These are phyloP conservation scores for Ceratocystis alfenasii DNA, from an alignment of 2,329 filamentous ascomycete species.

Conservation along the genomic window DNA sequence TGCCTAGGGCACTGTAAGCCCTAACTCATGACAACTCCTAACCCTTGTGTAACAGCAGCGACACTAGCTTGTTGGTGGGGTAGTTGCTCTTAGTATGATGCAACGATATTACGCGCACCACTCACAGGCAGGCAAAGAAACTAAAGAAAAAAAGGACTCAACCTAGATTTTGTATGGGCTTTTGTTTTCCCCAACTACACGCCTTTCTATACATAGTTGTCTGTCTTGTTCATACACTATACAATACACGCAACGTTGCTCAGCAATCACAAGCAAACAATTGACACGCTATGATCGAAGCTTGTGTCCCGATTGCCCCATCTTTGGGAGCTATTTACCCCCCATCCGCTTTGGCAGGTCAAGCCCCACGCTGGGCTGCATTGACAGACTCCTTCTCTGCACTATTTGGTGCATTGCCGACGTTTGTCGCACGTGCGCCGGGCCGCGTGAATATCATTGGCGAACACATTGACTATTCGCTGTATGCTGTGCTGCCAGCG, in stretches of 20 bases:
- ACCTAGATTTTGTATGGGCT: too few species aligned
- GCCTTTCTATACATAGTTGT: background rate
- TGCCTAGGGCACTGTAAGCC: too few species aligned
- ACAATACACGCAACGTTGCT: background rate
- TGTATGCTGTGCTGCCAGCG: slow-evolving; percentile 93
- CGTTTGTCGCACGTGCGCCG: slow-evolving; percentile 80
- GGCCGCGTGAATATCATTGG: slow-evolving; percentile 97
- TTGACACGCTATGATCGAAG: background rate
- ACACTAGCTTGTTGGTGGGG: background rate
- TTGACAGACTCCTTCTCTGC: slow-evolving; percentile 60
- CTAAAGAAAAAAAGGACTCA: background rate
- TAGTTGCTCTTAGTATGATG: background rate
- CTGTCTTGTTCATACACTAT: background rate
- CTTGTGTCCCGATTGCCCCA: slow-evolving; percentile 56
- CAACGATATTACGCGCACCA: slow-evolving; percentile 7
- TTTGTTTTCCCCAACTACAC: background rate
- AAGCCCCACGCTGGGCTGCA: slow-evolving; percentile 62
- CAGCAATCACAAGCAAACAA: background rate
- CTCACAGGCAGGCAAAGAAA: background rate
- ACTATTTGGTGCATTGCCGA: slow-evolving; percentile 55
- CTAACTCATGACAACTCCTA: background rate
- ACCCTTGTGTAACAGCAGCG: background rate
- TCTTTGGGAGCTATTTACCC: slow-evolving; percentile 77
- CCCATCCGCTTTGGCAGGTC: slow-evolving; percentile 52
- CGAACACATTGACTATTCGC: slow-evolving; percentile 97